These are phyloP conservation scores for Primulina eburnea DNA, from an alignment of 257 asterid genomes.

Conservation along the genomic window DNA sequence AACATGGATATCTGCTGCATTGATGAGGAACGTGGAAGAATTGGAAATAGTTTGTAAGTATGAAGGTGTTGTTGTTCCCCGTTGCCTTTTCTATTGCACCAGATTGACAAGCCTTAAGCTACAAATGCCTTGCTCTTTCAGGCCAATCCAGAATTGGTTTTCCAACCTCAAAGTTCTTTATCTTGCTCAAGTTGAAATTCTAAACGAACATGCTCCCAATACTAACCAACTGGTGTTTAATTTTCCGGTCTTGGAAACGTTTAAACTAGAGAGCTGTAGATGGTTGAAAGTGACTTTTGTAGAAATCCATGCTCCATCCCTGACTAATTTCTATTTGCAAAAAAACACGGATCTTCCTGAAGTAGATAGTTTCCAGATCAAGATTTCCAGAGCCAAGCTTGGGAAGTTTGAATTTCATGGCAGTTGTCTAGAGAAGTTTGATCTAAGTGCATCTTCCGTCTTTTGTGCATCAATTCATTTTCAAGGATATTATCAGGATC, in stretches of 20 bases:
- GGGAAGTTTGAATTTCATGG: not conserved
- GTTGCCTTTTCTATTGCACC: not conserved
- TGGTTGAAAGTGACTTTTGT: slow-evolving; percentile 8
- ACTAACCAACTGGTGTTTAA: not conserved
- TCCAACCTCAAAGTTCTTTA: not conserved
- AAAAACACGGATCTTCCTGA: not conserved
- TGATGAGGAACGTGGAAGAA: not conserved
- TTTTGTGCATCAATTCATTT: not conserved
- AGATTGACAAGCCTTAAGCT: not conserved
- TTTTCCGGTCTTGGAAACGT: slow-evolving; percentile 2
- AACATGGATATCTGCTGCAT: not conserved
- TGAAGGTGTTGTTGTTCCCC: slow-evolving; percentile 1
- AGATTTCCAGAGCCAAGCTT: slow-evolving; percentile 4
- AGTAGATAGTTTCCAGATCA: not conserved
- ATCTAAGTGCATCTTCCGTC: not conserved
- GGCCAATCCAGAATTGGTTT: not conserved
- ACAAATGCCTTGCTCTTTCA: not conserved
- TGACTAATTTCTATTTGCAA: not conserved
- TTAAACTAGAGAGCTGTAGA: not conserved
- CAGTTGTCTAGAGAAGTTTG: not conserved
- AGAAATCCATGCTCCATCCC: not conserved
- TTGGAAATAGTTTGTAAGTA: too few relatives aligned
- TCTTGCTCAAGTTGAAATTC: slow-evolving; percentile 1
- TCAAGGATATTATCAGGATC: too few relatives aligned
- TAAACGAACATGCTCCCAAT: not conserved